Base-by-base conservation (phyloP, 306 rosid species). In the Acacia melanoxylon region DNA sequence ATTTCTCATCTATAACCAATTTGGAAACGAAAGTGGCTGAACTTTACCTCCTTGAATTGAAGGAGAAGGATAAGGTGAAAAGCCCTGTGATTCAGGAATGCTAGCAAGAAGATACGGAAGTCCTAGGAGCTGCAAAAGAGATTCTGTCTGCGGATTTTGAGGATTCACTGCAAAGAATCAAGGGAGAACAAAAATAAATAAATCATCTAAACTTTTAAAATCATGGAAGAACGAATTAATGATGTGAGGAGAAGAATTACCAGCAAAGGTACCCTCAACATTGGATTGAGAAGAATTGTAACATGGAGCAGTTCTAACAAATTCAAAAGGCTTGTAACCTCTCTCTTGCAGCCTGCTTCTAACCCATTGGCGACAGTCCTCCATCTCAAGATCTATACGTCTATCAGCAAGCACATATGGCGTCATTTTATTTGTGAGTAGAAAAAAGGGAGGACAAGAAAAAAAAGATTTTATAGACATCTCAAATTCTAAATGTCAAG, bases 81-180 rank as follows among this genome's bases (percentile, higher is more conserved):
- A 78, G 76, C 82, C 88, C 3, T 80, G 83, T 62, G 89, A 63
- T 54, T 86, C 87, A 56, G 86, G 78, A 86, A 67, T 87, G 78
- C 80, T 78, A 82, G 91, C 98, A 75, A 95, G 97, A 79, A 95
- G 95, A 85, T 89, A 88, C 29, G 98, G 98, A 85, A 95, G 98
- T 78, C 86, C 99, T 73, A 95, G 84, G 83, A 95, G 88, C 88
- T 84, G 91, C 90, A 95, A 86, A 67, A 93, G 88, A 56, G 91
- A 93, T 76, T 86, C 95, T 41, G 99, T 95, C 88, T 93, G 99
- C 67, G 98, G 94, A 82, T 91, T 95, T 79, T 91, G 90, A 56
- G 77, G 66, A 71, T 61, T 76, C 33, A 76, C 99, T 95, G 95
- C 86, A 77, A 82, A 79, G 71, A 49, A 75, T 49, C 31, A 27